phyloP scores from a whole-genome alignment of 768 basidiomycete species.

The Strobilomyces echinocephalus region DNA sequence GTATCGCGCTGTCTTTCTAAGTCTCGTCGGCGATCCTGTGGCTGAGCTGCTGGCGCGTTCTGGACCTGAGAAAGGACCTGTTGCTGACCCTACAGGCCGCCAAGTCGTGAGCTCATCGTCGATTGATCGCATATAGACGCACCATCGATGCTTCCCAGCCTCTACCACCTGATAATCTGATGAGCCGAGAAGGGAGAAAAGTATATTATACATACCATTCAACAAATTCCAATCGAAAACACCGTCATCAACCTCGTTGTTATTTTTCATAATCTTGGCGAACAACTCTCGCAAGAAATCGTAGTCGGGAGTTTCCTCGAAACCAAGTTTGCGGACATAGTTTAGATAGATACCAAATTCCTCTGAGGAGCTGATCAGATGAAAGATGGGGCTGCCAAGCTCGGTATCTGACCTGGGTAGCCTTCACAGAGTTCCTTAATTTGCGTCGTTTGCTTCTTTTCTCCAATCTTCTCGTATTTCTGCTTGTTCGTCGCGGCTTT shows the following conservation, averaged over 20 bases:
- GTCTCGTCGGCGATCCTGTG: slow-evolving; percentile 59
- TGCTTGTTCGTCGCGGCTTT: slow-evolving; percentile 99
- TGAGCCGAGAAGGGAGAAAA: slow-evolving; percentile 5
- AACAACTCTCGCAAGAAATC: slow-evolving; percentile 96
- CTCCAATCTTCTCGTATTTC: slow-evolving; percentile 99
- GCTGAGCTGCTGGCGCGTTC: slow-evolving; percentile 43
- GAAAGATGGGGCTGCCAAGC: not conserved
- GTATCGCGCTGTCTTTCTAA: slow-evolving; percentile 45
- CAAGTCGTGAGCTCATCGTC: slow-evolving; percentile 7
- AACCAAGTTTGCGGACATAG: slow-evolving; percentile 97
- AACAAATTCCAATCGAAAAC: slow-evolving; percentile 95
- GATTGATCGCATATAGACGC: slow-evolving; percentile 27
- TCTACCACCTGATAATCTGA: slow-evolving; percentile 59
- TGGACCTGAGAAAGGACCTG: slow-evolving; percentile 65
- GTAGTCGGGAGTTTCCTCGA: slow-evolving; percentile 98
- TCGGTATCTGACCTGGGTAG: slow-evolving; percentile 67
- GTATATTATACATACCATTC: slow-evolving; percentile 50
- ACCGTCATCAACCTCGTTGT: slow-evolving; percentile 86
- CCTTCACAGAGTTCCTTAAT: slow-evolving; percentile 97
- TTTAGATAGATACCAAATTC: slow-evolving; percentile 98
- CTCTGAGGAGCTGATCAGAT: slow-evolving; percentile 47
- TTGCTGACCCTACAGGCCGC: slow-evolving; percentile 47
- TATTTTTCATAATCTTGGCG: slow-evolving; percentile 88
- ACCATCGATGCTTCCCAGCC: slow-evolving; percentile 90
- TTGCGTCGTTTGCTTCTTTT: slow-evolving; percentile 98